phyloP scores from a whole-genome alignment of 108 stramenopile species.

The Discostella pseudostelligera region DNA sequence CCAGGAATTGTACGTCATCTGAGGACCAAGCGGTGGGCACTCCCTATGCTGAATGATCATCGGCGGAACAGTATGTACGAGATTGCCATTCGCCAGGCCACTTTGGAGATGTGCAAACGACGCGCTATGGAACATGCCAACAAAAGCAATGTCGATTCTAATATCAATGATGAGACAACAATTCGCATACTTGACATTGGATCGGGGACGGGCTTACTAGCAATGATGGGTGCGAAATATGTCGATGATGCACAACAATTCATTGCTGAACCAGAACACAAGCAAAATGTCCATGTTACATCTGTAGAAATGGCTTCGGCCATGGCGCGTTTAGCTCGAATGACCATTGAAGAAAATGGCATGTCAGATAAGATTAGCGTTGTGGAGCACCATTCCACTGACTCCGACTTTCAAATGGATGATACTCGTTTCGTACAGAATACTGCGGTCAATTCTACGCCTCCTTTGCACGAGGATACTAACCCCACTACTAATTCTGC shows the following conservation, averaged over 20 bases:
- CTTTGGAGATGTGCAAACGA: slow-evolving; percentile 18
- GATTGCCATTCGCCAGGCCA: slow-evolving; percentile 55
- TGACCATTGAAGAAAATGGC: slow-evolving; percentile 56
- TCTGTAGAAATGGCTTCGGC: slow-evolving; percentile 79
- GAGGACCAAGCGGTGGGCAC: slow-evolving; percentile 76
- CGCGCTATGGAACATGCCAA: background rate
- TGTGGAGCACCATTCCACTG: slow-evolving; percentile 67
- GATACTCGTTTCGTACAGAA: slow-evolving; percentile 21
- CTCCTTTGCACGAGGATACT: too few species aligned
- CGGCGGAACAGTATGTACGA: slow-evolving; percentile 66
- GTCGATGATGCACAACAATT: slow-evolving; percentile 10
- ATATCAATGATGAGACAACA: slow-evolving; percentile 5
- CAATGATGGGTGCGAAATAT: slow-evolving; percentile 64
- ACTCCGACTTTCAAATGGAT: slow-evolving; percentile 36
- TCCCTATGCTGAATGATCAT: slow-evolving; percentile 86
- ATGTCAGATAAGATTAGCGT: slow-evolving; percentile 41
- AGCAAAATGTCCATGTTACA: slow-evolving; percentile 35
- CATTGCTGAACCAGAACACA: background rate
- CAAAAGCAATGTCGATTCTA: background rate
- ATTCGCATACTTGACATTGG: slow-evolving; percentile 73
- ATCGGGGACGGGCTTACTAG: slow-evolving; percentile 74
- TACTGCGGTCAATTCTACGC: too few species aligned
- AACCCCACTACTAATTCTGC: too few species aligned
- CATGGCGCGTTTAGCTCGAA: slow-evolving; percentile 69
- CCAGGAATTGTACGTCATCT: slow-evolving; percentile 53